Evolutionary conservation across 768 basidiomycete genomes (phyloP), one percentile per base, ranked within the genome.

Genomic region (Mycena galericulata): DNA sequence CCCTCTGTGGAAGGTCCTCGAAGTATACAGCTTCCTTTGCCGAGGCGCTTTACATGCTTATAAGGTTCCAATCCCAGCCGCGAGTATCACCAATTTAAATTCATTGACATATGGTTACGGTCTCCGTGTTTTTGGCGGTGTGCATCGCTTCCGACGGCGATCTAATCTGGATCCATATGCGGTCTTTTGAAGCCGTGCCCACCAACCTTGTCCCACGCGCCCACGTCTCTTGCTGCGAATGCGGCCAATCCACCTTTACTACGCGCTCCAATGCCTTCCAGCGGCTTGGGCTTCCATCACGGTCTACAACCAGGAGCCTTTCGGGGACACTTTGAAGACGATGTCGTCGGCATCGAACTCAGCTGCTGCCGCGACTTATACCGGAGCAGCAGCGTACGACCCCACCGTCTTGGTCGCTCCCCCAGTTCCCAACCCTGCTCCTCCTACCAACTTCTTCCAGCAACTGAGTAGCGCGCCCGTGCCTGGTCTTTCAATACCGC

Each of bases 361-460:
- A 9, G 69, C 64, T 5, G 69, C 69, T 2, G 65, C 68, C 49
- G 74, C 75, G 18, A 69, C 65, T 4, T 79, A 80, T 46, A 77
- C 79, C 40, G 77, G 70, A 34, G 75, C 74, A 26, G 75, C 66
- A n/a, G 79, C 79, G 18, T 80, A 79, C 66, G 75, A 82, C 57
- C 76, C 77, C 10, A 76, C 75, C 5, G 68, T 72, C 10, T 61
- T 82, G 26, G 70, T 66, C n/a, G 67, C 78, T 8, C 82, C 82
- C 15, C 69, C 79, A 12, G 41, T 77, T 10, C 72, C 78, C 12
- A 38, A 55, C 30, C 70, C 70, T 7, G 22, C 65, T 4, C 70
- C 70, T 9, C 65, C 70, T 11, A 49, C 70, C 49, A 63, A 55
- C 11, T 71, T 71, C 62, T 67, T 67, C 32, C 70, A 71, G 26